Conservation (phyloP, 495 filamentous ascomycete genomes). For the Sphaerosporella brunnea region DNA sequence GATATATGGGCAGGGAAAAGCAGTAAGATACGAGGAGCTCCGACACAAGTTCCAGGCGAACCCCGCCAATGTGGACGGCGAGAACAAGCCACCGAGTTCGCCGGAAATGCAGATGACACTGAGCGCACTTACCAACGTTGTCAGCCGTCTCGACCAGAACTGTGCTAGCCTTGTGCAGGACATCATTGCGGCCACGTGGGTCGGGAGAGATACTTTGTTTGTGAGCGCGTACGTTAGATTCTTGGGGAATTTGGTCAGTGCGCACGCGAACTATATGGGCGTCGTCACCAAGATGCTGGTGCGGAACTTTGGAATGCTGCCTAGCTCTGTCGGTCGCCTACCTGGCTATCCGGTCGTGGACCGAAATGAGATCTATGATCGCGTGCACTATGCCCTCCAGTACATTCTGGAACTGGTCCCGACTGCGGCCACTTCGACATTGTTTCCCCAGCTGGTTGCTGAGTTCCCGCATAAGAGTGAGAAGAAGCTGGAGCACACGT, state of each 20-base stretch:
- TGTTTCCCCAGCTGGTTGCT: conserved; percentile 43
- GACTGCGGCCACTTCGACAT: conserved; percentile 45
- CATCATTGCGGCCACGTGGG: conserved; percentile 60
- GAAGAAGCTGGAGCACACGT: conserved; percentile 48
- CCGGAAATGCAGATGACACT: conserved; percentile 24
- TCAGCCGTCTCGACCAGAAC: conserved; percentile 48
- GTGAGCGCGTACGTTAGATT: conserved; percentile 63
- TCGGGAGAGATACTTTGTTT: conserved; percentile 66
- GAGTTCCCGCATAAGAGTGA: conserved; percentile 64
- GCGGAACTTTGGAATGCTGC: conserved; percentile 45
- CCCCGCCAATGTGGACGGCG: conserved; percentile 8
- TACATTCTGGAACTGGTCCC: conserved; percentile 64
- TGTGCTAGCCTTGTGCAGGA: conserved; percentile 59
- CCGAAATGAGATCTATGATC: conserved; percentile 41
- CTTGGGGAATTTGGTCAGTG: conserved; percentile 59
- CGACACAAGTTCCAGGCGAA: conserved; percentile 18
- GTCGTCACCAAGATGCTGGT: conserved; percentile 62
- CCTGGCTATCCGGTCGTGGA: conserved; percentile 42
- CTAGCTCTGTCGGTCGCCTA: conserved; percentile 36
- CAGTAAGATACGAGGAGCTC: conserved; percentile 17
- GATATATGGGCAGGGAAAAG: conserved; percentile 16
- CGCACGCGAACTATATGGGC: conserved; percentile 46
- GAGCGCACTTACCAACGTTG: conserved; percentile 49
- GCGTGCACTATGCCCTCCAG: conserved; percentile 56
- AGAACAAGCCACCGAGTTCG: conserved; percentile 14